A percentile compares a stretch with the other conserved stretches of the same genome.
Evolutionary conservation across 108 stramenopile species (phyloP).

Genomic region (Nitzschia palea): DNA sequence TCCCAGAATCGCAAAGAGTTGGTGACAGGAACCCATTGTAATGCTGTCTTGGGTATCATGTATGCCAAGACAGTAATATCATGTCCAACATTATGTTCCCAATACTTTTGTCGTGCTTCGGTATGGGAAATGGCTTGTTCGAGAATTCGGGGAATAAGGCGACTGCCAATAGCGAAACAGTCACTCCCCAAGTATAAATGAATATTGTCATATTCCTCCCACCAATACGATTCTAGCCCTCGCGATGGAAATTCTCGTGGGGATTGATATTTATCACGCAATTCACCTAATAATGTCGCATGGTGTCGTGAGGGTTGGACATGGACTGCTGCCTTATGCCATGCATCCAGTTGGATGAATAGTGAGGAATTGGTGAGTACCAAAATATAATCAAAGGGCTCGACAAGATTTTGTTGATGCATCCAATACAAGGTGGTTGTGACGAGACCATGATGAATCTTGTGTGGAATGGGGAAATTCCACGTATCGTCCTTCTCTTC

Average conservation of each 20-base stretch:
- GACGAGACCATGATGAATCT: slow-evolving; percentile 14
- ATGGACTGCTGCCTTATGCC: too few species aligned
- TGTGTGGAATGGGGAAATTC: slow-evolving; percentile 8
- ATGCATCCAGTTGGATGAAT: too few species aligned
- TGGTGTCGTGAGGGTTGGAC: too few species aligned
- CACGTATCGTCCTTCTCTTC: slow-evolving; percentile 4
- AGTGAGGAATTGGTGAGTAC: too few species aligned
- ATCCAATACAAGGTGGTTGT: neutral
- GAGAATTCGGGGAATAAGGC: neutral
- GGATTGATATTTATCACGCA: slow-evolving; percentile 10
- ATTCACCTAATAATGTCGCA: slow-evolving; percentile 12
- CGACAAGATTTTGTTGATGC: neutral
- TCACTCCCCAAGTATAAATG: slow-evolving; percentile 24
- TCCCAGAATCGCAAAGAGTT: slow-evolving; percentile 9
- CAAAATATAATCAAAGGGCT: too few species aligned
- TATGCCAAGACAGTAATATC: slow-evolving; percentile 15
- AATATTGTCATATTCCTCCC: slow-evolving; percentile 14
- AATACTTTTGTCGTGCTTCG: neutral
- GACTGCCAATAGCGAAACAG: neutral
- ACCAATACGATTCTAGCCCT: slow-evolving; percentile 4
- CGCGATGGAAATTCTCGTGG: slow-evolving; percentile 3
- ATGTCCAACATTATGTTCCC: slow-evolving; percentile 5
- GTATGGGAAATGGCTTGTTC: neutral
- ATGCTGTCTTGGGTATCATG: neutral
- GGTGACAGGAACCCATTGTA: slow-evolving; percentile 19